Evolutionary conservation across 2,329 filamentous ascomycete genomes (phyloP), one percentile per base, ranked within the genome.

Genomic region (Fusarium agapanthi): DNA sequence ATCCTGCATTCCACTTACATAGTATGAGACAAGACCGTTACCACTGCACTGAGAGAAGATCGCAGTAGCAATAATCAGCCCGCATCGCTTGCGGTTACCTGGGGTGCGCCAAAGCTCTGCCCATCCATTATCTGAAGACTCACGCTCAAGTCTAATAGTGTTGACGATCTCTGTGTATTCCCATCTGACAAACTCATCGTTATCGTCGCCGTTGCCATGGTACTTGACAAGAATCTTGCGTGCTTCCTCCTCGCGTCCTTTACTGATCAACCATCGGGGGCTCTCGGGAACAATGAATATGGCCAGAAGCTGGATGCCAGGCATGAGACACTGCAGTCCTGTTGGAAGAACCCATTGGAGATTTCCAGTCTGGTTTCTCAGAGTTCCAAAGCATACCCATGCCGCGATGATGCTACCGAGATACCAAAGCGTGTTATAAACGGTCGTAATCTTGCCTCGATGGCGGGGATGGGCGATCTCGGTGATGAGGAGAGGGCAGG

Each of bases 351-450:
- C 65, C 76, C 75, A 77, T 6, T 76, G 73, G 3, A 74, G 7
- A 7, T 56, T 68, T 3, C 75, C 75, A 6, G 35, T 57, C 28
- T 73, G 72, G 22, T 70, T 68, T 6, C 56, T 18, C 2, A 76
- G 12, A 0, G 73, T 77, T 0, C 75, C 75, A 22, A 76, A 77
- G 26, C 74, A 75, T 0, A 54, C 50, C 75, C 74, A 77, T 1
- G 75, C 75, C 0, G 75, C 75, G 1, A 77, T 64, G 7, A 77
- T 76, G 15, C 66, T 73, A 0, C 76, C 76, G 7, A 77, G 59
- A 22, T 77, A 76, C 72, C 74, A 77, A 6, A 76, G 60, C 0
- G 75, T 77, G 30, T 77, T 77, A 12, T 77, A 77, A 4, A 77
- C 60, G 2, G 75, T 75, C 8, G 75, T 77, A 11, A 77, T 63